Conservation (phyloP, 345 rosid species). For the Rhizophora apiculata region DNA sequence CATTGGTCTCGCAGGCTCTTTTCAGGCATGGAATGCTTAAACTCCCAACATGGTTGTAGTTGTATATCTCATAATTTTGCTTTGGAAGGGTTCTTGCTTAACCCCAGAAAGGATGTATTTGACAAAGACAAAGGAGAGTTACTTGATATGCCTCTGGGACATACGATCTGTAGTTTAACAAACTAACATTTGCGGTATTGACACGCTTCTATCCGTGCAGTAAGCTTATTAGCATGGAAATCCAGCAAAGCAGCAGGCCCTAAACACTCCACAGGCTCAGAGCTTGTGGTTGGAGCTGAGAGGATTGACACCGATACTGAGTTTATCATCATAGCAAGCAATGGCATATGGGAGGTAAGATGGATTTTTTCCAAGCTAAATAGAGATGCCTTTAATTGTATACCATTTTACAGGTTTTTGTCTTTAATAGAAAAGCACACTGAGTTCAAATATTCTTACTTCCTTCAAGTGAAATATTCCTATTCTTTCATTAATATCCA, state of each 20-base stretch:
- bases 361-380: not conserved
- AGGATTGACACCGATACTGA: conserved; percentile 50
- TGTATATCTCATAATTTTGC: too few relatives aligned
- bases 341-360: conserved; percentile 73
- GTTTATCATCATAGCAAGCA: conserved; percentile 65
- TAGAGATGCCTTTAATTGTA: not conserved
- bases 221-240: conserved; percentile 32
- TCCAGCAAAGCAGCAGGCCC: conserved; percentile 24
- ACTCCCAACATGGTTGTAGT: not conserved
- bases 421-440: too few relatives aligned
- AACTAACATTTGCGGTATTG: not conserved
- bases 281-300: conserved; percentile 37
- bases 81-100: too few relatives aligned
- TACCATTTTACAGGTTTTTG: too few relatives aligned
- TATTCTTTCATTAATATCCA: too few relatives aligned
- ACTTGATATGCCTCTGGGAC: too few relatives aligned
- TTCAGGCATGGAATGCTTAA: conserved; percentile 32
- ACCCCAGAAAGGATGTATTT: too few relatives aligned
- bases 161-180: too few relatives aligned
- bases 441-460: too few relatives aligned
- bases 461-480: too few relatives aligned
- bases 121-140: too few relatives aligned
- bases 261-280: conserved; percentile 25
- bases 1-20: conserved; percentile 45
- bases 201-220: conserved; percentile 8